Percentiles rank a stretch among this genome's conserved stretches.
phyloP scores from a whole-genome alignment of 495 filamentous ascomycete genomes.

The Platismatia glauca region DNA sequence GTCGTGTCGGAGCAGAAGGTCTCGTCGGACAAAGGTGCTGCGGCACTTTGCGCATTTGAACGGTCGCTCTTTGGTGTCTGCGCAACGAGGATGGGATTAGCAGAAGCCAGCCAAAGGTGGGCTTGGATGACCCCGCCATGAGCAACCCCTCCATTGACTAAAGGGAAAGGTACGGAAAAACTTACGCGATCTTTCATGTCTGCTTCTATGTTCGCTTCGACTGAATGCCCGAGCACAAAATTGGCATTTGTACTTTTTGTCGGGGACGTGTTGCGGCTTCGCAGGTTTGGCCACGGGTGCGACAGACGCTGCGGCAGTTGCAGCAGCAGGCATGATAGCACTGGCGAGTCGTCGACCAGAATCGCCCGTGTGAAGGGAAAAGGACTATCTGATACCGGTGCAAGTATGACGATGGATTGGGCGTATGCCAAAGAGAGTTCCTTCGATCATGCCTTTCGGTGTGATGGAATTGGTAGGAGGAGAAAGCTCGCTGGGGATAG shows the following conservation, averaged over 20 bases:
- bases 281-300: conserved; percentile 17
- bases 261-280: conserved; percentile 49
- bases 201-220: conserved; percentile 90
- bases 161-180: conserved; percentile 28
- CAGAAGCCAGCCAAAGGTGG: conserved; percentile 1
- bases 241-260: conserved; percentile 89
- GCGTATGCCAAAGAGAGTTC: conserved; percentile 14
- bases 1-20: conserved; percentile 92
- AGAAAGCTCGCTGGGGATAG: conserved; percentile 3
- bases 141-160: conserved; percentile 21
- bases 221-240: conserved; percentile 97
- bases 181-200: conserved; percentile 98
- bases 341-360: conserved; percentile 16
- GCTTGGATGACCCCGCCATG: conserved; percentile 22
- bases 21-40: conserved; percentile 96
- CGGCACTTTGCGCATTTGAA: conserved; percentile 98
- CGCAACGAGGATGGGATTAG: conserved; percentile 12
- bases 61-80: conserved; percentile 97
- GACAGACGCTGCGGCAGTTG: conserved; percentile 36
- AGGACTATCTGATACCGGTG: conserved; percentile 18
- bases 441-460: conserved; percentile 19
- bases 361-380: conserved; percentile 18
- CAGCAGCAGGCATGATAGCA: conserved; percentile 34
- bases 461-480: conserved; percentile 2
- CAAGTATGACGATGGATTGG: conserved; percentile 17